Base-by-base conservation (phyloP, 1,139 yeast genomes). In the Nakaseomyces kungkrabaensis region DNA sequence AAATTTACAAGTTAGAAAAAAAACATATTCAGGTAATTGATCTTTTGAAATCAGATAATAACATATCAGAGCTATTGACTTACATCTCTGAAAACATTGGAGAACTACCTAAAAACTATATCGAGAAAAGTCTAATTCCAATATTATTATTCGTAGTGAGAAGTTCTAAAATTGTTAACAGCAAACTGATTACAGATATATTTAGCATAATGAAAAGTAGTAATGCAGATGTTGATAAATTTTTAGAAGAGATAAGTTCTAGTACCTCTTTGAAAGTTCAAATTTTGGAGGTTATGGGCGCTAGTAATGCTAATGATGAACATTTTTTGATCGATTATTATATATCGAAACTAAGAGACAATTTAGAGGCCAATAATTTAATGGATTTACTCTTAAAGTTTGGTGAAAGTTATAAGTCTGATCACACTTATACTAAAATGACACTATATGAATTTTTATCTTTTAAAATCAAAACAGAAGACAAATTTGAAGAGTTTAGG, bases 241-340 rank as follows among this genome's bases (percentile, higher is more conserved):
- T 65, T 4, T 41, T 62, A 6, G 27, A 52, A n/a, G 54, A 49
- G 32, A 47, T 59, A 5, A 50, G 51, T 1, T 52, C 52, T 26
- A 52, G 54, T 25, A 47, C 56, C 11, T 45, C 43, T 8, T 49
- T 56, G 7, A 63, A 61, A 46, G 65, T 63, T 1, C 36, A 51
- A 1, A 45, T 63, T 5, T 48, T 65, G 6, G 67, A 65, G 51
- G 51, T 53, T 26, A 40, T 63, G 9, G 64, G 66, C 2, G 47
- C 56, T 0, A 44, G 46, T 9, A 55, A 55, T 31, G 29, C 48
- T 4, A 47, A 53, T 29, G 67, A 65, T 48, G 53, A 51, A 36
- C 54, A 55, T 10, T 62, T 62, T 49, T 45, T 65, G 36, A 29
- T 59, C 2, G 56, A 59, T 8, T 63, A 57, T 47, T 66, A 65